These are phyloP conservation scores for Prunella vulgaris DNA, from an alignment of 257 asterid species.

Conservation along the genomic window DNA sequence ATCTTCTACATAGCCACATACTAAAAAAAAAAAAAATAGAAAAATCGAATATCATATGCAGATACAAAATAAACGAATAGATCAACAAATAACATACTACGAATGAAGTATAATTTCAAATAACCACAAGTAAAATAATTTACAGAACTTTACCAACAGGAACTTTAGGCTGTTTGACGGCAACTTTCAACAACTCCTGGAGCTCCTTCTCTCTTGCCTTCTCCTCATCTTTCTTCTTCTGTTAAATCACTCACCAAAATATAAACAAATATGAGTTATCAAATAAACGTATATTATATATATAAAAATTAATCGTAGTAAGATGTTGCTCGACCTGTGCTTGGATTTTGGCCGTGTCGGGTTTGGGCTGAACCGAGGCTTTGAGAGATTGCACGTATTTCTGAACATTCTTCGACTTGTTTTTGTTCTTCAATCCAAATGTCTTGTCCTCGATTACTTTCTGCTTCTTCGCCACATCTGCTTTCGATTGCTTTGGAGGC, in stretches of 20 bases:
- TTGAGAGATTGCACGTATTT: slow-evolving; percentile 83
- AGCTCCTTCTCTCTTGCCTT: slow-evolving; percentile 88
- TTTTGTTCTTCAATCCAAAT: slow-evolving; percentile 93
- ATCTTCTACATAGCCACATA: not conserved
- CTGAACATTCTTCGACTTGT: slow-evolving; percentile 91
- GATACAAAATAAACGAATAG: not conserved
- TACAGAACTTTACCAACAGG: slow-evolving; percentile 60
- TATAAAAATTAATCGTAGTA: not conserved
- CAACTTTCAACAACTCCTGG: slow-evolving; percentile 73
- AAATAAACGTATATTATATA: not conserved
- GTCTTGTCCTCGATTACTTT: slow-evolving; percentile 92
- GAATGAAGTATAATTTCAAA: not conserved
- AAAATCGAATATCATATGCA: not conserved
- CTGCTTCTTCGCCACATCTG: slow-evolving; percentile 90
- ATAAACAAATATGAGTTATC: slow-evolving; percentile 3
- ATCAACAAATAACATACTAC: not conserved
- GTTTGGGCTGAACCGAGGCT: slow-evolving; percentile 71
- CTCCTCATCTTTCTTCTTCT: slow-evolving; percentile 99
- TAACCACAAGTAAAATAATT: not conserved
- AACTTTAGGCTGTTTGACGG: slow-evolving; percentile 92
- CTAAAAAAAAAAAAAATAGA: not conserved
- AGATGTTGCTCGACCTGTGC: slow-evolving; percentile 53
- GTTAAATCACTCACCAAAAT: slow-evolving; percentile 26
- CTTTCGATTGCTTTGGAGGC: slow-evolving; percentile 93
- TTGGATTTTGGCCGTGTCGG: slow-evolving; percentile 53